Conservation (phyloP, 495 filamentous ascomycete species). For the Penicillium angulare region DNA sequence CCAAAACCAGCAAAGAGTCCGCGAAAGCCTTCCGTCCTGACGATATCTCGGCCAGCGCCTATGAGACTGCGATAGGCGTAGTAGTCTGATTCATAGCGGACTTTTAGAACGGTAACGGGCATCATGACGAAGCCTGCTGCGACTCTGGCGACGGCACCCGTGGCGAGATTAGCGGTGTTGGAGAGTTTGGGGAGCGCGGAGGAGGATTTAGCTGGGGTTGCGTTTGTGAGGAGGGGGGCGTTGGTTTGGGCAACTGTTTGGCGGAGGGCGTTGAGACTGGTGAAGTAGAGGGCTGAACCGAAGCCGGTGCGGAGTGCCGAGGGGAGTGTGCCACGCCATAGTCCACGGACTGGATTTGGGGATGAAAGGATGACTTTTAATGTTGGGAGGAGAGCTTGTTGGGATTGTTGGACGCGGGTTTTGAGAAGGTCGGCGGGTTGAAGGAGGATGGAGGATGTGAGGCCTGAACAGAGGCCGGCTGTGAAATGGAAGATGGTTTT, state of each 20-base stretch:
- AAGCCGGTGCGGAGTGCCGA: conserved; percentile 89
- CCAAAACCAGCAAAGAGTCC: conserved; percentile 95
- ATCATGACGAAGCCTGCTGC: conserved; percentile 88
- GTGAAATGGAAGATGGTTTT: conserved; percentile 75
- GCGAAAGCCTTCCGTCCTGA: conserved; percentile 66
- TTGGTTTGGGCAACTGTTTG: conserved; percentile 57
- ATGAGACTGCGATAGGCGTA: conserved; percentile 82
- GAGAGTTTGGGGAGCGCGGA: conserved; percentile 81
- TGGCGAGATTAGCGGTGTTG: conserved; percentile 78
- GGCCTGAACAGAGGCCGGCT: conserved; percentile 83
- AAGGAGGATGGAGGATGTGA: conserved; percentile 82
- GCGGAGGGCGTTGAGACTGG: conserved; percentile 77
- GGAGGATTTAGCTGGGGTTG: conserved; percentile 45
- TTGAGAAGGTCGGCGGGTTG: conserved; percentile 97
- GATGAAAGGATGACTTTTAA: conserved; percentile 65
- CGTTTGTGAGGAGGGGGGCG: conserved; percentile 21
- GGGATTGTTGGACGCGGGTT: conserved; percentile 76
- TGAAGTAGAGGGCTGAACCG: conserved; percentile 94
- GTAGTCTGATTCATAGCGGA: conserved; percentile 83
- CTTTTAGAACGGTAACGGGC: conserved; percentile 96
- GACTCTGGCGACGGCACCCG: conserved; percentile 79
- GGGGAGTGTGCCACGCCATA: conserved; percentile 94
- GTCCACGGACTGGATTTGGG: conserved; percentile 61
- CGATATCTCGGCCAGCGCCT: conserved; percentile 71
- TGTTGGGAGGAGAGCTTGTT: conserved; percentile 63